These are phyloP conservation scores for Sarcodon sp. DNA, from an alignment of 768 basidiomycete species.

Conservation along the genomic window DNA sequence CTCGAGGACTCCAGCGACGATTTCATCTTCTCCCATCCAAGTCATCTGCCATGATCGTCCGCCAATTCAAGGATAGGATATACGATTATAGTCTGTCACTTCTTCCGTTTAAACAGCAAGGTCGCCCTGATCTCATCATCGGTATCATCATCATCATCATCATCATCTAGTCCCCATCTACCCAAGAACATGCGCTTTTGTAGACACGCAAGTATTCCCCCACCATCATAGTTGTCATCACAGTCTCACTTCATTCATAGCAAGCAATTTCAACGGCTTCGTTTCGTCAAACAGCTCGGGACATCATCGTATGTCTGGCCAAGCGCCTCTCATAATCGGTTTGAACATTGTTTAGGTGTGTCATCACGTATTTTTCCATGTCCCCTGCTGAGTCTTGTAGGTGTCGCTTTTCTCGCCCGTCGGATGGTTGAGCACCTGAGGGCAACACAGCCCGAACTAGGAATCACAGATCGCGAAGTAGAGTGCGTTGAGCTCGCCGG, in stretches of 20 bases:
- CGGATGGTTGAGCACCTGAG: constrained; percentile 46
- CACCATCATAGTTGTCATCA: background rate
- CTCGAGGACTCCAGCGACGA: background rate
- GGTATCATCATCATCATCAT: background rate
- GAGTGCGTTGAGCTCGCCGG: constrained; percentile 72
- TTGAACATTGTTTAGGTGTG: constrained; percentile 74
- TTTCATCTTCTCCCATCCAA: background rate
- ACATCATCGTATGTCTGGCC: constrained; percentile 67
- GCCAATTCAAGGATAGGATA: constrained; percentile 15
- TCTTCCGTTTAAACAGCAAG: background rate
- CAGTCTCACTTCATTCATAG: constrained; percentile 19
- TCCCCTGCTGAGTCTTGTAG: constrained; percentile 21
- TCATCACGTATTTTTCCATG: constrained; percentile 6
- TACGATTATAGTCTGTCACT: constrained; percentile 14
- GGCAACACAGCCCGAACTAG: constrained; percentile 43
- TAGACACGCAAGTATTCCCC: constrained; percentile 49
- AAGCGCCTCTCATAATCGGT: constrained; percentile 68
- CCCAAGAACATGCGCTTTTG: constrained; percentile 31
- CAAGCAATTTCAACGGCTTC: constrained; percentile 64
- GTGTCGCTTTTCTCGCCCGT: constrained; percentile 64
- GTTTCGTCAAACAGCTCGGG: constrained; percentile 72
- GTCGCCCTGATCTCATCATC: background rate
- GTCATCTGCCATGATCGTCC: background rate
- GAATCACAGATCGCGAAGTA: constrained; percentile 60
- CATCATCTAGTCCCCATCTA: constrained; percentile 17